Percentiles rank a stretch among this genome's conserved stretches.
Evolutionary conservation across 2,329 filamentous ascomycete species (phyloP).

Genomic region (Fusarium fracticaudum): DNA sequence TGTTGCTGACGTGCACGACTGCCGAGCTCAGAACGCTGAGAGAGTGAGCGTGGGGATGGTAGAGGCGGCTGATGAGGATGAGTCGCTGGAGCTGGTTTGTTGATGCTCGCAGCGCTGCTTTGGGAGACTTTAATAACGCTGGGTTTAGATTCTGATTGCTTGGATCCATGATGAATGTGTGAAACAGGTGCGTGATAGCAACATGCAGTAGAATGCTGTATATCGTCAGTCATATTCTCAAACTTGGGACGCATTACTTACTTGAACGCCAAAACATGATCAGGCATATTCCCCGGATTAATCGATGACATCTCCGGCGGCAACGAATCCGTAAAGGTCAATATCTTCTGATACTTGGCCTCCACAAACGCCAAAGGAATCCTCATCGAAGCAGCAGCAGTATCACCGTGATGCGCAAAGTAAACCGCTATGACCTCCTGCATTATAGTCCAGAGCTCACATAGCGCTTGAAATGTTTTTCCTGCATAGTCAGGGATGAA

Average conservation of each 20-base stretch:
- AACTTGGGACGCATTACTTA: fast-evolving
- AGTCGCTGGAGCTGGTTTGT: slow-evolving; percentile 15
- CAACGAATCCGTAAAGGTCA: slow-evolving; percentile 12
- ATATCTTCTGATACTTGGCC: slow-evolving; percentile 18
- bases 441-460: slow-evolving; percentile 32
- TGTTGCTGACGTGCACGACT: slow-evolving; percentile 22
- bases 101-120: background rate
- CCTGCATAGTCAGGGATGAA: slow-evolving; percentile 22
- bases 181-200: slow-evolving; percentile 3
- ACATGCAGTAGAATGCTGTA: slow-evolving; percentile 1
- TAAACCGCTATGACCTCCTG: slow-evolving; percentile 28
- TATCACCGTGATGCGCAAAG: background rate
- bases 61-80: slow-evolving; percentile 12
- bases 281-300: background rate
- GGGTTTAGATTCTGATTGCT: background rate
- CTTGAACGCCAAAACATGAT: slow-evolving; percentile 21
- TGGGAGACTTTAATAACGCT: background rate
- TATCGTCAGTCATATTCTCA: background rate
- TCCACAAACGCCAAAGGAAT: slow-evolving; percentile 19
- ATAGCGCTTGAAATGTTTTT: slow-evolving; percentile 24
- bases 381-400: background rate
- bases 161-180: slow-evolving; percentile 15
- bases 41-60: slow-evolving; percentile 1
- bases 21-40: slow-evolving; percentile 10
- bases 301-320: background rate